A percentile compares a stretch with the other conserved stretches of the same genome.
These are phyloP conservation scores for Zalaria obscura DNA, from an alignment of 2,329 filamentous ascomycete species.

Conservation along the genomic window DNA sequence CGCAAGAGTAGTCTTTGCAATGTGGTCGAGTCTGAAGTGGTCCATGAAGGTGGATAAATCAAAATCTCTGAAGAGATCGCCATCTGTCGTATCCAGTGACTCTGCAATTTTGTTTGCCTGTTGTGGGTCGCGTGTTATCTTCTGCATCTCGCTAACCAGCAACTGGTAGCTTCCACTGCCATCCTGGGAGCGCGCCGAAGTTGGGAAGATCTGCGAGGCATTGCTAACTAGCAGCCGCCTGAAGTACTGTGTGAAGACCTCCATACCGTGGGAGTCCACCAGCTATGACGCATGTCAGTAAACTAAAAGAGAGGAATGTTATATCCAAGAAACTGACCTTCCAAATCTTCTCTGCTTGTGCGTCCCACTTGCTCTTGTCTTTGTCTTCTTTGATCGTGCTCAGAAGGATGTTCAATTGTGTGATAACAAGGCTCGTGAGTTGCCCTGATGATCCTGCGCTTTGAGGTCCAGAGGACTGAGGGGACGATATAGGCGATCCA, in stretches of 20 bases:
- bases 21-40: constrained; percentile 82
- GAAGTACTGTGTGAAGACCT: constrained; percentile 94
- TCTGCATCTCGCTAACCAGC: constrained; percentile 70
- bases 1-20: constrained; percentile 77
- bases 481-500: constrained; percentile 36
- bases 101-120: constrained; percentile 88
- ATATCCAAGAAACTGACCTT: constrained; percentile 52
- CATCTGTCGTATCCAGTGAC: constrained; percentile 77
- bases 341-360: constrained; percentile 78
- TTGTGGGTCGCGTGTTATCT: constrained; percentile 64
- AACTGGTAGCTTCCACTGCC: constrained; percentile 72
- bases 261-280: constrained; percentile 97
- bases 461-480: constrained; percentile 24
- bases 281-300: constrained; percentile 41
- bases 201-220: constrained; percentile 80
- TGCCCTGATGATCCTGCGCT: constrained; percentile 27
- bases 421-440: constrained; percentile 84
- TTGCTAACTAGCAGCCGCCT: constrained; percentile 83
- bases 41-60: constrained; percentile 92
- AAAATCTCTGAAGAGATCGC: constrained; percentile 90
- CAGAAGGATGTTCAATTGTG: constrained; percentile 86
- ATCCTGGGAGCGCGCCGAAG: constrained; percentile 34
- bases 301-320: neutral
- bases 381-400: constrained; percentile 93
- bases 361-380: constrained; percentile 80